phyloP scores from a whole-genome alignment of 1,139 yeast species.

The Saccharomycopsis hybrid region DNA sequence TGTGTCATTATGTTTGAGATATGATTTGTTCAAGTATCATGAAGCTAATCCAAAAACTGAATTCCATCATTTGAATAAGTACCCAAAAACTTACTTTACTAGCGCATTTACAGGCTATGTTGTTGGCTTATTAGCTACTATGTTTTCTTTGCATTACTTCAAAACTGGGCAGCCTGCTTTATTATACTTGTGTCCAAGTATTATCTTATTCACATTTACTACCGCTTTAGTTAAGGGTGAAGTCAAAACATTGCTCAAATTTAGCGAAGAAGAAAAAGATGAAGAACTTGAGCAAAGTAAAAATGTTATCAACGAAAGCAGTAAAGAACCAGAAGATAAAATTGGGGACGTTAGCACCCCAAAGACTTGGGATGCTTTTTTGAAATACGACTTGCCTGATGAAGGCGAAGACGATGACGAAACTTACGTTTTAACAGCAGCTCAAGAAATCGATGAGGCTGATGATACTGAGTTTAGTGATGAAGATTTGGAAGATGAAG shows the following conservation, averaged over 20 bases:
- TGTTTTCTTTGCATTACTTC: slow-evolving; percentile 34
- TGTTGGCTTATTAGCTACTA: slow-evolving; percentile 39
- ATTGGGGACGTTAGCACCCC: neutral
- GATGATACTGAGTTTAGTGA: slow-evolving; percentile 3
- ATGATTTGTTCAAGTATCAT: slow-evolving; percentile 40
- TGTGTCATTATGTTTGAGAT: slow-evolving; percentile 44
- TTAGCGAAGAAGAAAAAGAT: slow-evolving; percentile 28
- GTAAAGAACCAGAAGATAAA: slow-evolving; percentile 10
- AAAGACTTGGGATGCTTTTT: slow-evolving; percentile 7
- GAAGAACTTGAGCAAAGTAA: slow-evolving; percentile 10
- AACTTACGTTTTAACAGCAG: slow-evolving; percentile 3
- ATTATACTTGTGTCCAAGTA: slow-evolving; percentile 52
- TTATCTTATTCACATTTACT: slow-evolving; percentile 32
- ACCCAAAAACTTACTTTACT: slow-evolving; percentile 41
- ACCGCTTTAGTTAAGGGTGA: slow-evolving; percentile 38
- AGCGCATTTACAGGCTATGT: slow-evolving; percentile 39
- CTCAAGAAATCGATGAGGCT: slow-evolving; percentile 6
- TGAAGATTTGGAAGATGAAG: slow-evolving; percentile 6
- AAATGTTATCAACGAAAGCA: slow-evolving; percentile 26
- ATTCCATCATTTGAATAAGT: slow-evolving; percentile 37
- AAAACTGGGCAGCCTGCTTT: slow-evolving; percentile 62
- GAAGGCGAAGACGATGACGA: slow-evolving; percentile 12
- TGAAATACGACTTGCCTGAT: slow-evolving; percentile 5
- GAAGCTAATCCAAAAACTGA: slow-evolving; percentile 27
- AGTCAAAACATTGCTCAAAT: slow-evolving; percentile 34